Conservation (phyloP, 441 rosid species). For the Melastoma candidum region DNA sequence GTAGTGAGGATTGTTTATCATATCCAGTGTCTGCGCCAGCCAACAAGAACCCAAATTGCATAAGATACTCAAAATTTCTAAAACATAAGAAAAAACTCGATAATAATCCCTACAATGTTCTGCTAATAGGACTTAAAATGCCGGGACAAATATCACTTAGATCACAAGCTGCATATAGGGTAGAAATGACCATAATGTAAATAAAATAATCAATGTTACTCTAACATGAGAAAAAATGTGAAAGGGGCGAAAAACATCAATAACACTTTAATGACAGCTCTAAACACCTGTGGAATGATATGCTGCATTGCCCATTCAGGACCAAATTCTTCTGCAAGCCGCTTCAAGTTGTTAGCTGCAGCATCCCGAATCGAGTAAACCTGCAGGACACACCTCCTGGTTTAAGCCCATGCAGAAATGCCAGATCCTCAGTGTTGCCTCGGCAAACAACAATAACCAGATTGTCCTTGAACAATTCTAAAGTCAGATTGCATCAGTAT, state of each 20-base stretch:
- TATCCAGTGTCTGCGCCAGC: constrained; percentile 10
- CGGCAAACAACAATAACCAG: too few relatives aligned
- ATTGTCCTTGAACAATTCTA: too few relatives aligned
- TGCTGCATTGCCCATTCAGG: constrained; percentile 99
- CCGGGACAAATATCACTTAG: too few relatives aligned
- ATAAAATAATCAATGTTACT: too few relatives aligned
- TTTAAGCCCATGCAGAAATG: background rate
- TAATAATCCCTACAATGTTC: too few relatives aligned
- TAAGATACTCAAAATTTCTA: background rate
- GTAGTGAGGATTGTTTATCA: constrained; percentile 56
- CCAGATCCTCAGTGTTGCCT: too few relatives aligned
- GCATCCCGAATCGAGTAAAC: constrained; percentile 98
- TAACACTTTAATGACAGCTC: background rate
- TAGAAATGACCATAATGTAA: too few relatives aligned
- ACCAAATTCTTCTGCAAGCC: constrained; percentile 97
- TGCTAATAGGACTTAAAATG: too few relatives aligned
- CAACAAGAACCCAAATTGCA: background rate
- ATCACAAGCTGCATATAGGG: too few relatives aligned
- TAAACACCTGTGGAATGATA: constrained; percentile 69
- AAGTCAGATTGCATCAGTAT: too few relatives aligned
- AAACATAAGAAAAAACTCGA: background rate
- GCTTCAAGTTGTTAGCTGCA: constrained; percentile 94
- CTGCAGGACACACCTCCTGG: constrained; percentile 26
- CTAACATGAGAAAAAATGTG: too few relatives aligned
- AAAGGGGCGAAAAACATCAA: background rate